A percentile compares a stretch with the other conserved stretches of the same genome.
phyloP scores from a whole-genome alignment of 1,139 yeast genomes.

The Nadsonia starkeyi-henricii region DNA sequence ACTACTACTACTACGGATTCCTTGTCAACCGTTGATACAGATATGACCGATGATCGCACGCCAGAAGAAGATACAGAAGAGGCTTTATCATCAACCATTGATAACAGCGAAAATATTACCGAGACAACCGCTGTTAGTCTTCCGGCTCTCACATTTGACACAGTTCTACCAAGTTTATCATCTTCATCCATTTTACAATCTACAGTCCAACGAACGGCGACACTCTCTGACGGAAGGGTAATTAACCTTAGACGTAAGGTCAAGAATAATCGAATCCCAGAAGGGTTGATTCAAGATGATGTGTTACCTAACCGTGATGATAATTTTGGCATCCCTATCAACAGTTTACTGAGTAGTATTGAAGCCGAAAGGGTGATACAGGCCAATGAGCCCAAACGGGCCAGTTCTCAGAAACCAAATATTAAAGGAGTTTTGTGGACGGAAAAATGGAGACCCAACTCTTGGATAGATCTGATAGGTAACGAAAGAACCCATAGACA shows the following conservation, averaged over 20 bases:
- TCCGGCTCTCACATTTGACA: background rate
- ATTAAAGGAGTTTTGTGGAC: conserved; percentile 26
- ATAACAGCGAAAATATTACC: no score
- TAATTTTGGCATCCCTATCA: conserved; percentile 21
- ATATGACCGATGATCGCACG: no score
- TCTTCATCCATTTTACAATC: background rate
- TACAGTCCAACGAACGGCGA: conserved; percentile 2
- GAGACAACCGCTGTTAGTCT: no score
- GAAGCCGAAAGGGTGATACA: conserved; percentile 6
- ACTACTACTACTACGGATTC: no score
- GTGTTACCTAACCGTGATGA: conserved; percentile 7
- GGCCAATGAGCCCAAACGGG: background rate
- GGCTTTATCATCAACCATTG: no score
- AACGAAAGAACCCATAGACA: conserved; percentile 66
- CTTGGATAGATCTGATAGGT: conserved; percentile 62
- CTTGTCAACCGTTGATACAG: no score
- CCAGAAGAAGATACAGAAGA: no score
- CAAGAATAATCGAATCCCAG: background rate
- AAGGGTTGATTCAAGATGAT: background rate
- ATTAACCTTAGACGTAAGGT: conserved; percentile 5
- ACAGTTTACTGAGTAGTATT: conserved; percentile 14
- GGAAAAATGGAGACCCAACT: conserved; percentile 72
- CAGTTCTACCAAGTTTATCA: background rate
- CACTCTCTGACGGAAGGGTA: conserved; percentile 7
- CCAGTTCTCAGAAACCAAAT: background rate